A percentile compares a stretch with the other conserved stretches of the same genome.
Conservation (phyloP, 1,284 basidiomycete genomes). For the Fomitopsis betulina region DNA sequence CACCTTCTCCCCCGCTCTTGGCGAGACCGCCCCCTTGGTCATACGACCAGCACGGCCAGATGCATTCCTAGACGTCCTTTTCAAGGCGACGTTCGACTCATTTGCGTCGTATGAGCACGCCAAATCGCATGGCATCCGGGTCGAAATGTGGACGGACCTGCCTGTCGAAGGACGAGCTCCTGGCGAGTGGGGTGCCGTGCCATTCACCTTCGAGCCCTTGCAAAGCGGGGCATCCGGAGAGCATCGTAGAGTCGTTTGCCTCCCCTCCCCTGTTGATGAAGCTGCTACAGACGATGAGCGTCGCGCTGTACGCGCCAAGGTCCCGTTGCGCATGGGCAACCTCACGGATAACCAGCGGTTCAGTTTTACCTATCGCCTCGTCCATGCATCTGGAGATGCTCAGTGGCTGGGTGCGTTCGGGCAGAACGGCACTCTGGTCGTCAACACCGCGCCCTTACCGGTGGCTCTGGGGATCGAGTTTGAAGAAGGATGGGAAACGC, state of each 20-base stretch:
- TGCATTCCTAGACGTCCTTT: constrained; percentile 15
- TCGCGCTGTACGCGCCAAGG: constrained; percentile 9
- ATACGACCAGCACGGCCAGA: constrained; percentile 9
- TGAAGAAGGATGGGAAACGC: constrained; percentile 14
- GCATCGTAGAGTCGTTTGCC: constrained; percentile 1
- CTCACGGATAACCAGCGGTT: constrained; percentile 13
- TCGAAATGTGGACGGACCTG: constrained; percentile 29
- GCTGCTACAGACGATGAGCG: background rate
- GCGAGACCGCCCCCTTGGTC: constrained; percentile 10
- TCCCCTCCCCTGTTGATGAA: constrained; percentile 3
- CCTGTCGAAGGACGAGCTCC: constrained; percentile 14
- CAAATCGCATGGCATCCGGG: constrained; percentile 15
- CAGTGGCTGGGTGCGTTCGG: constrained; percentile 26
- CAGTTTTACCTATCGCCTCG: constrained; percentile 29
- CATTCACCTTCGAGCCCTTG: constrained; percentile 11
- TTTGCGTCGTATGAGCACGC: constrained; percentile 19
- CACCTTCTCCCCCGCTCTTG: constrained; percentile 18
- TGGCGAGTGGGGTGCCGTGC: constrained; percentile 23
- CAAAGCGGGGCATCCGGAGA: background rate
- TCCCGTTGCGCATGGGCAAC: constrained; percentile 11
- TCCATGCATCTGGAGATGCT: constrained; percentile 23
- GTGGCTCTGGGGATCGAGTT: constrained; percentile 16
- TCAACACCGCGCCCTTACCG: constrained; percentile 13
- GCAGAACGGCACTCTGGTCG: constrained; percentile 20
- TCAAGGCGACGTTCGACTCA: constrained; percentile 24